Evolutionary conservation across 148 eudicot species (phyloP).

Genomic region (Beta vulgaris): DNA sequence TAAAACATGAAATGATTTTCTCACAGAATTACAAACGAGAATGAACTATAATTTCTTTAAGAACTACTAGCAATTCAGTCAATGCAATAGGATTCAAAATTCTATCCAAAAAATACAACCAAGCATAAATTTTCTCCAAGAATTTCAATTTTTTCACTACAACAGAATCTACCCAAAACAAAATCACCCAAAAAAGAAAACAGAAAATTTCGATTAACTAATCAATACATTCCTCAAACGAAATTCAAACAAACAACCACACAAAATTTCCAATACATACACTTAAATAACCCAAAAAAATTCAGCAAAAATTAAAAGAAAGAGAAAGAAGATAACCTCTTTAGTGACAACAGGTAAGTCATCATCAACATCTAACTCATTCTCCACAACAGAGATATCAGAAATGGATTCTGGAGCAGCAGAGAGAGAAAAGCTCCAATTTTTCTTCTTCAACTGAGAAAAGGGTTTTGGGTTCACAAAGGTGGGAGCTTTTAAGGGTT

Average conservation of each 20-base stretch:
- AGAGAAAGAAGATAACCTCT: constrained; percentile 34
- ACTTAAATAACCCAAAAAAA: too few species aligned
- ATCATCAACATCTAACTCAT: constrained; percentile 11
- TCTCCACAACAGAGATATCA: constrained; percentile 24
- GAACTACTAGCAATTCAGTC: background rate
- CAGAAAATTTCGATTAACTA: background rate
- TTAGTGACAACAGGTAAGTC: constrained; percentile 22
- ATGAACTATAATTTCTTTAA: background rate
- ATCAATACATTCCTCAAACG: background rate
- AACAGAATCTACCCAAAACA: background rate
- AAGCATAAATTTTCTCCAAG: background rate
- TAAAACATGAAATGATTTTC: too few species aligned
- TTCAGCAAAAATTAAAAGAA: background rate
- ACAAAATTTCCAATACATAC: too few species aligned
- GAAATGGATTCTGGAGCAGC: constrained; percentile 42
- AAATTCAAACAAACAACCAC: background rate
- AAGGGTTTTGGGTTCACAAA: constrained; percentile 28
- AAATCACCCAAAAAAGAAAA: background rate
- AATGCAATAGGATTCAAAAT: background rate
- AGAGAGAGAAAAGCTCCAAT: constrained; percentile 16
- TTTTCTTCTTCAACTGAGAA: constrained; percentile 12
- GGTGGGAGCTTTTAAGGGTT: constrained; percentile 33
- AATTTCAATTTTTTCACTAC: background rate
- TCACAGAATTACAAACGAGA: too few species aligned
- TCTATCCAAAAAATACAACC: background rate